Conservation (phyloP, 2,329 filamentous ascomycete genomes). For the Ascochyta koolunga region DNA sequence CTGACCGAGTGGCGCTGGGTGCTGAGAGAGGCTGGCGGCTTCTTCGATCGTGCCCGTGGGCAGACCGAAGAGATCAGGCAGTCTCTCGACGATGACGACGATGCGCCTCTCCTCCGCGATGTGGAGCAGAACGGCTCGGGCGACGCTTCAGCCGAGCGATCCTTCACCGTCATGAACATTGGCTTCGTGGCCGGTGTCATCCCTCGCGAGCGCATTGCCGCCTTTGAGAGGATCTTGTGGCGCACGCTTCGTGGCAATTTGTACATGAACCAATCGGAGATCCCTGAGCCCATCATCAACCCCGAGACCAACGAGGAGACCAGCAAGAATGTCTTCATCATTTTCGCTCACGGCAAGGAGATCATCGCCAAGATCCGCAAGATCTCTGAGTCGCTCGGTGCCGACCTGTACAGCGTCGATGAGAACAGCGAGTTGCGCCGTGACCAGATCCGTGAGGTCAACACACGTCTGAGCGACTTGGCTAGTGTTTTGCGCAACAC, state of each 20-base stretch:
- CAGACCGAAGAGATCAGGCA: constrained; percentile 96
- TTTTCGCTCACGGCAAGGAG: constrained; percentile 98
- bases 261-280: constrained; percentile 99
- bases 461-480: constrained; percentile 87
- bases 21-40: constrained; percentile 90
- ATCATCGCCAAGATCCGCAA: constrained; percentile 98
- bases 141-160: constrained; percentile 72
- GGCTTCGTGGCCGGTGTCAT: constrained; percentile 98
- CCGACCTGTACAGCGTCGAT: constrained; percentile 94
- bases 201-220: constrained; percentile 85
- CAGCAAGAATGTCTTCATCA: constrained; percentile 98
- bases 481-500: constrained; percentile 94
- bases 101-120: constrained; percentile 91
- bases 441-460: constrained; percentile 97
- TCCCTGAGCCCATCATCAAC: constrained; percentile 89
- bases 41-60: constrained; percentile 95
- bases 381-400: constrained; percentile 96
- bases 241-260: constrained; percentile 94
- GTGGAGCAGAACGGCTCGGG: constrained; percentile 83
- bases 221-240: constrained; percentile 98
- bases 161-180: constrained; percentile 98
- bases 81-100: constrained; percentile 80
- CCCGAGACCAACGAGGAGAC: constrained; percentile 90
- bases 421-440: constrained; percentile 95
- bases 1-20: constrained; percentile 99